These are phyloP conservation scores for Allomyces javanicus DNA, from an alignment of 192 early-diverging fungal genomes.

Conservation along the genomic window DNA sequence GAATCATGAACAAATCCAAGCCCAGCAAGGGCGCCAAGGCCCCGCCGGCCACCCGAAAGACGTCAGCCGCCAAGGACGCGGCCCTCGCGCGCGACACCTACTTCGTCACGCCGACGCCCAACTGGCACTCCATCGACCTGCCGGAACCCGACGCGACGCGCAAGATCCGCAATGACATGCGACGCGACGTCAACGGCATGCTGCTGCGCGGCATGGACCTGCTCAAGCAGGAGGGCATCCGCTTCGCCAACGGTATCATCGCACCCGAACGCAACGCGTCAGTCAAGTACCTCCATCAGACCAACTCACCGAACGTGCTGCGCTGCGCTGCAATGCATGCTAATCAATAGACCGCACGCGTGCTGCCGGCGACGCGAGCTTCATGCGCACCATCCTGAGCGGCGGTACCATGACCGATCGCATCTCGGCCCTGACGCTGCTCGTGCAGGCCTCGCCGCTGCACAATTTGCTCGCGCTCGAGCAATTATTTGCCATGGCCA, in stretches of 20 bases:
- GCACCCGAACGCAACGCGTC: constrained; percentile 4
- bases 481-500: constrained; percentile 63
- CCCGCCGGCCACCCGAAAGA: no score
- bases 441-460: constrained; percentile 79
- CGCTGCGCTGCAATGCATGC: constrained; percentile 25
- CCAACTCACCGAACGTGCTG: constrained; percentile 16
- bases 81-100: no score
- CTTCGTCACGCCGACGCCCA: no score
- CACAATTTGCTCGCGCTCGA: constrained; percentile 53
- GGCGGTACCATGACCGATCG: constrained; percentile 87
- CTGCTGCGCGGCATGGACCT: constrained; percentile 9
- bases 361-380: constrained; percentile 57
- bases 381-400: constrained; percentile 66
- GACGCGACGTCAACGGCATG: neutral
- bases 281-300: constrained; percentile 8
- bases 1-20: no score
- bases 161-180: neutral
- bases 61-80: no score
- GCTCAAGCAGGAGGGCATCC: constrained; percentile 11
- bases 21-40: no score
- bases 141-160: no score
- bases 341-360: constrained; percentile 9
- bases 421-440: constrained; percentile 75
- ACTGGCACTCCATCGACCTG: no score
- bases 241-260: constrained; percentile 14